Base-by-base conservation (phyloP, 176 grass and related monocot genomes). In the Carex pumila region DNA sequence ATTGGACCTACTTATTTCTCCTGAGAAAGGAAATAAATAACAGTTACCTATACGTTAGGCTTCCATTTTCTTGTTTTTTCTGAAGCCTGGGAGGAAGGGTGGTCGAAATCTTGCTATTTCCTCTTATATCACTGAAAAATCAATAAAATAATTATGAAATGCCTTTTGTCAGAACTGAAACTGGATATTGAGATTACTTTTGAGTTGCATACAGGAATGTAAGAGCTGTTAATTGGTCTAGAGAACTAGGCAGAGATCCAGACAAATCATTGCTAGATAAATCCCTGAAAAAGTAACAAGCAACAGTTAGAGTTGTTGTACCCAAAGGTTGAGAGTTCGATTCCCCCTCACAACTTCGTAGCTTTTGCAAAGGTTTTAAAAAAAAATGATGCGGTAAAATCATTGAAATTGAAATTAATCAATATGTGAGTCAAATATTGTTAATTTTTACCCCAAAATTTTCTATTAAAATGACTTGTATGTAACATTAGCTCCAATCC, bases 261-360 rank as follows among this genome's bases (percentile, higher is more conserved):
- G 78, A 88, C 22, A 91, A 34, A 6, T 67, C 87, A 43, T 88
- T 88, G 43, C 77, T 45, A 37, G 89, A 91, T 29, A 91, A 55
- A 60, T 91, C 79, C 82, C 83, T 91, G 69, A 81, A 58, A 55
- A 12, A 43, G 3, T 11, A 0, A 25, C 25, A 25, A 25, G 0
- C 25, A 25, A 25, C 25, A 25, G 25, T 25, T 25, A 25, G 25
- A n/a, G n/a, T n/a, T n/a, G n/a, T n/a, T n/a, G n/a, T n/a, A n/a
- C n/a, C n/a, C n/a, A n/a, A n/a, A n/a, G n/a, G n/a, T n/a, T n/a
- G n/a, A n/a, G n/a, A n/a, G n/a, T n/a, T n/a, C n/a, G n/a, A n/a
- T n/a, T n/a, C n/a, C n/a, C n/a, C n/a, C n/a, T n/a, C n/a, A n/a
- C n/a, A n/a, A n/a, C n/a, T n/a, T n/a, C n/a, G n/a, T n/a, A n/a